Conservation (phyloP, 2,329 filamentous ascomycete species). For the Ceratocystis ficicola region DNA sequence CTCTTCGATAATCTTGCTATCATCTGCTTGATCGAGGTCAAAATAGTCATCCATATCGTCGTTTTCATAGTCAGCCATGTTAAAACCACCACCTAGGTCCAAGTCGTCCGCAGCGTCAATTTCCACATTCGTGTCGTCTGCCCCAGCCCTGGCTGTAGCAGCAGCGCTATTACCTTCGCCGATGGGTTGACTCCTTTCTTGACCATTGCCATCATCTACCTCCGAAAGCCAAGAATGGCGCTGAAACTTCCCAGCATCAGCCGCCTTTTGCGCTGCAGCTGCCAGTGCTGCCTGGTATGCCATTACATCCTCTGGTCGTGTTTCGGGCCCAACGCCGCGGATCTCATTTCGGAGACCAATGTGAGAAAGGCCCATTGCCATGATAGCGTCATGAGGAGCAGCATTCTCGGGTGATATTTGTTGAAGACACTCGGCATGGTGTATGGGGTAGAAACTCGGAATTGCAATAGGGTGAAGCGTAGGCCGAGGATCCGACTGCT, state of each 20-base stretch:
- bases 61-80: conserved; percentile 39
- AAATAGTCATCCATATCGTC: conserved; percentile 45
- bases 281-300: conserved; percentile 77
- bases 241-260: conserved; percentile 61
- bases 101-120: conserved; percentile 32
- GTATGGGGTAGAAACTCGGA: conserved; percentile 15
- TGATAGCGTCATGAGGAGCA: neutral
- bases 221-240: conserved; percentile 40
- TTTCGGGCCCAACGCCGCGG: conserved; percentile 20
- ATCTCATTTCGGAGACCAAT: conserved; percentile 11
- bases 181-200: conserved; percentile 13
- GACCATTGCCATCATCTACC: conserved; percentile 16
- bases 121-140: conserved; percentile 14
- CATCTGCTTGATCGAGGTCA: conserved; percentile 58
- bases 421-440: conserved; percentile 11
- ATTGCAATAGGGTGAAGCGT: conserved; percentile 15
- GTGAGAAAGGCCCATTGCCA: neutral
- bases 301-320: conserved; percentile 32
- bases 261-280: conserved; percentile 65
- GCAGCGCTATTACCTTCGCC: neutral
- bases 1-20: conserved; percentile 85
- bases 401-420: neutral
- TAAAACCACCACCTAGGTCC: conserved; percentile 29
- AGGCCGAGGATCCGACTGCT: neutral
- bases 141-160: conserved; percentile 10